A percentile compares a stretch with the other conserved stretches of the same genome.
phyloP scores from a whole-genome alignment of 2,329 filamentous ascomycete species.

The Exophiala phaeomuriformis region DNA sequence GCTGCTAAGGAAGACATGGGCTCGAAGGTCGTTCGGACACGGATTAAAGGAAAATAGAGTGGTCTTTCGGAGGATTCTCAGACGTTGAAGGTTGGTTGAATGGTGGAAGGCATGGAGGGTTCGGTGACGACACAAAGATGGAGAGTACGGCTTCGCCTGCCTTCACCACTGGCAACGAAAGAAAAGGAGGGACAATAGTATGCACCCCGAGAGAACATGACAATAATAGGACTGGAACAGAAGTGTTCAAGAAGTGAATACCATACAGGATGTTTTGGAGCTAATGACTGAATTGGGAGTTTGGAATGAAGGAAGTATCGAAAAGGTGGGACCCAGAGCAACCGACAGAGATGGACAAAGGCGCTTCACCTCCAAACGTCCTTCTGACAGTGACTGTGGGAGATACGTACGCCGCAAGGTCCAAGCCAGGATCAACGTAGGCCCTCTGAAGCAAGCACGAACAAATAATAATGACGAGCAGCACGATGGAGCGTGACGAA shows the following conservation, averaged over 20 bases:
- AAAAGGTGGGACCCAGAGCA: slow-evolving; percentile 14
- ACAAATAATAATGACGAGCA: slow-evolving; percentile 11
- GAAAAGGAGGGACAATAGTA: slow-evolving; percentile 1
- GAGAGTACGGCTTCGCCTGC: background rate
- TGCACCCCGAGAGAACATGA: slow-evolving; percentile 9
- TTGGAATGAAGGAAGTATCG: slow-evolving; percentile 22
- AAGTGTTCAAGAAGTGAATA: slow-evolving; percentile 16
- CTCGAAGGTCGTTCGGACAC: background rate
- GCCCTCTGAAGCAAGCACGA: slow-evolving; percentile 12
- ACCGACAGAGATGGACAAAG: slow-evolving; percentile 7
- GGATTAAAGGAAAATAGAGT: background rate
- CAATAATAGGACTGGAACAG: slow-evolving; percentile 5
- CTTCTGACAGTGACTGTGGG: slow-evolving; percentile 18
- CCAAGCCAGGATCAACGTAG: background rate
- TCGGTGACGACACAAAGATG: background rate
- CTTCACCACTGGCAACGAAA: background rate
- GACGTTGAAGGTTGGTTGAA: background rate
- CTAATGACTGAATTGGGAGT: slow-evolving; percentile 18
- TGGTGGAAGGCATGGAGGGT: slow-evolving; percentile 7
- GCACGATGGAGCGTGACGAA: background rate
- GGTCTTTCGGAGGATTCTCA: slow-evolving; percentile 1
- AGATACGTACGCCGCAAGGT: background rate
- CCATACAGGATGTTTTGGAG: slow-evolving; percentile 19
- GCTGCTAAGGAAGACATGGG: slow-evolving; percentile 20
- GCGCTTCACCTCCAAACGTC: slow-evolving; percentile 11